Base-by-base conservation (phyloP, 257 asterid species). In the Ilex asprella region DNA sequence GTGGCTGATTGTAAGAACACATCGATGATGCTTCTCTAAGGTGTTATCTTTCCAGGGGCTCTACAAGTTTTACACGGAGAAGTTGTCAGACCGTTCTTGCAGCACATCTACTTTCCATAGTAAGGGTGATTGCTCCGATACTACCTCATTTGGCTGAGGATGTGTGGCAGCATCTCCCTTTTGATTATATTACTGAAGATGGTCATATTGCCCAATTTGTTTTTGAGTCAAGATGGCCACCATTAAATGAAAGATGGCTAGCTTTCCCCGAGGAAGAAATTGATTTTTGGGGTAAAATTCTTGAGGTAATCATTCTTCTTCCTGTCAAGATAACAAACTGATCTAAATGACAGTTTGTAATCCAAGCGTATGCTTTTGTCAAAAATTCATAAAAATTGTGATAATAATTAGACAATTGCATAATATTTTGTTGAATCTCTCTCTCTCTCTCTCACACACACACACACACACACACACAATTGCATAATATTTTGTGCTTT, bases 121-220 rank as follows among this genome's bases (percentile, higher is more conserved):
- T 79, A 53, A 85, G 95, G 69, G 79, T 86, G 62, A 69, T 92
- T 64, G 95, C 99, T 61, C 99, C 99, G 8, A 89, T 92, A 66
- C 76, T 92, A 70, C 99, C 99, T 3, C 99, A 92, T 84, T 78
- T 92, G 75, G 95, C 99, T 0, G 99, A 92, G 73, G 99, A 92
- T 63, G 91, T 89, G 41, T 92, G 99, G 99, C 97, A 89, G 73
- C 74, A 87, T 77, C 96, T 92, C 70, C 97, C 99, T 55, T 92
- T 85, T 60, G 86, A 84, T 51, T 81, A 76, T 84, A 72, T 76
- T 16, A 59, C 76, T 1, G 89, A 76, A 49, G 88, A 85, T 73
- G 97, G 95, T 32, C 55, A 67, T 55, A 53, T 15, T 16, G 96
- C 91, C 15, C 66, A 75, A 63, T 89, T 78, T 53, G 95, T 89